phyloP scores from a whole-genome alignment of 2,329 filamentous ascomycete genomes.

The Curvularia verruculosa region DNA sequence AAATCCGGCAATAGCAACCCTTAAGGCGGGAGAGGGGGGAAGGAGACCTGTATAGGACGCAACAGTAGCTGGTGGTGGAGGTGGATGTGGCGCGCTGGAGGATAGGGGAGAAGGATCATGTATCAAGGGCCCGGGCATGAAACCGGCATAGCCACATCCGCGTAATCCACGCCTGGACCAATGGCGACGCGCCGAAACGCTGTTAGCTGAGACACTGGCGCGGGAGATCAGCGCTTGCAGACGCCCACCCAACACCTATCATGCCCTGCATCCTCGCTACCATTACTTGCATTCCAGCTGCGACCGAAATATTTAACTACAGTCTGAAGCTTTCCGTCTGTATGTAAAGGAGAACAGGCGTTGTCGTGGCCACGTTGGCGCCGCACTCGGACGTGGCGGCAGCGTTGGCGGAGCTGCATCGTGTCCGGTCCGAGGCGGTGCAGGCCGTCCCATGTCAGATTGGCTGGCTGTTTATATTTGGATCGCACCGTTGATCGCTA shows the following conservation, averaged over 20 bases:
- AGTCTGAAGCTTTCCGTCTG: not conserved
- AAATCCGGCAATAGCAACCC: conserved; percentile 1
- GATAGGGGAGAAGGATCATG: conserved; percentile 23
- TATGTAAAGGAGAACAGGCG: not conserved
- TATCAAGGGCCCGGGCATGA: conserved; percentile 29
- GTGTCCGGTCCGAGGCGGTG: not conserved
- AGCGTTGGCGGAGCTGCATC: not conserved
- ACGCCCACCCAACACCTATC: conserved; percentile 25
- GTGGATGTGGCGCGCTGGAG: conserved; percentile 13
- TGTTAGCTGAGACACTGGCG: conserved; percentile 38
- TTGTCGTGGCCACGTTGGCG: conserved; percentile 3
- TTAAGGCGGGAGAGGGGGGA: not conserved
- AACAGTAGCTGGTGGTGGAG: conserved; percentile 7
- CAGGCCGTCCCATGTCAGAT: conserved; percentile 3
- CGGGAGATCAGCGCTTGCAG: conserved; percentile 27
- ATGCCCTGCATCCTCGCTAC: conserved; percentile 3
- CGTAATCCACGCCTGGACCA: conserved; percentile 21
- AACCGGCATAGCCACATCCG: conserved; percentile 36
- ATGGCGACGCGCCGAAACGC: conserved; percentile 23
- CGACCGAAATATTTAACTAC: not conserved
- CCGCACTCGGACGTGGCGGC: not conserved
- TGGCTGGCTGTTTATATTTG: not conserved
- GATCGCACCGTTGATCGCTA: conserved; percentile 2
- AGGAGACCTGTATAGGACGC: conserved; percentile 4
- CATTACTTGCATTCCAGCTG: conserved; percentile 2